These are phyloP conservation scores for Ammopiptanthus mongolicus DNA, from an alignment of 306 rosid species.

Conservation along the genomic window DNA sequence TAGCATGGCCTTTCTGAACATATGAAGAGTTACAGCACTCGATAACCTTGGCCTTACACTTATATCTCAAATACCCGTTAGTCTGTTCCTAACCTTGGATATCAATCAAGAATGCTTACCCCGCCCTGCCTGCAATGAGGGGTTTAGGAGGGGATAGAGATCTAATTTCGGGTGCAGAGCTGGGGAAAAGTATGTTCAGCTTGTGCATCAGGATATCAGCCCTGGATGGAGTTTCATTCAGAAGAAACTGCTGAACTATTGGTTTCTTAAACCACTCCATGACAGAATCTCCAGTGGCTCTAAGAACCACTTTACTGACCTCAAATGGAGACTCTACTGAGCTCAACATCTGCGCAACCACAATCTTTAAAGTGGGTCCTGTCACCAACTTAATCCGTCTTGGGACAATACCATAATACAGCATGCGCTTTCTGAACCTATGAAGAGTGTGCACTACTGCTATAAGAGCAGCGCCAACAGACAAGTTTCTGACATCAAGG, in stretches of 20 bases:
- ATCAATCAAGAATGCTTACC: slow-evolving; percentile 29
- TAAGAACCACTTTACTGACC: slow-evolving; percentile 90
- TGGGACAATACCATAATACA: slow-evolving; percentile 80
- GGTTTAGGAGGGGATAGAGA: slow-evolving; percentile 80
- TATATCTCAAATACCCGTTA: background rate
- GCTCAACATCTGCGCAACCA: slow-evolving; percentile 76
- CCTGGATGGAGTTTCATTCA: slow-evolving; percentile 81
- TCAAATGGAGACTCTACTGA: slow-evolving; percentile 94
- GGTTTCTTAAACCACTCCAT: slow-evolving; percentile 99
- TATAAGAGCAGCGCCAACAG: slow-evolving; percentile 87
- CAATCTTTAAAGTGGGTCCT: slow-evolving; percentile 86
- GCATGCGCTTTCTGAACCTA: slow-evolving; percentile 93
- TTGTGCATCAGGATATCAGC: slow-evolving; percentile 88
- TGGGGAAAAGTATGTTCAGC: slow-evolving; percentile 87
- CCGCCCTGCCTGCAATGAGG: slow-evolving; percentile 55
- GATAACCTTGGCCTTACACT: background rate
- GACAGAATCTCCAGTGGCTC: slow-evolving; percentile 90
- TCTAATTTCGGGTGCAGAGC: slow-evolving; percentile 90
- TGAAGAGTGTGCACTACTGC: slow-evolving; percentile 93
- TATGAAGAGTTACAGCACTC: slow-evolving; percentile 46
- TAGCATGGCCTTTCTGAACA: slow-evolving; percentile 63
- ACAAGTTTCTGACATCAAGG: slow-evolving; percentile 88
- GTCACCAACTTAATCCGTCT: slow-evolving; percentile 91
- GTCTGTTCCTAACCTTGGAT: background rate
- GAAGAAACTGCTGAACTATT: slow-evolving; percentile 91